Base-by-base conservation (phyloP, 208 protist species). In the Blastocrithidia nonstop region DNA sequence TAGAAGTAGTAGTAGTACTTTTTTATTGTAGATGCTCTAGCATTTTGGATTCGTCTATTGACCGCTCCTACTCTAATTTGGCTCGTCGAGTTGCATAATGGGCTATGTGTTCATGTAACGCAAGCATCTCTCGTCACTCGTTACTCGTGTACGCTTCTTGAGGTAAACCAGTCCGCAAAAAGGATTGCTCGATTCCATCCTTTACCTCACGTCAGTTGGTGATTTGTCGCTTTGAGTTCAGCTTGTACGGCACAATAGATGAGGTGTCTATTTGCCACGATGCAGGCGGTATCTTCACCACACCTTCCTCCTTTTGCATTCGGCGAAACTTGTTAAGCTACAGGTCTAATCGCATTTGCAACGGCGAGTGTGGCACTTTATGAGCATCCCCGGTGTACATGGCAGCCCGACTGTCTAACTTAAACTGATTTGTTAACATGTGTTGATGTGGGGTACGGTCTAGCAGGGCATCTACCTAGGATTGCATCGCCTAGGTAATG, bases 181-280 rank as follows among this genome's bases (percentile, higher is more conserved):
- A 93, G 2, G 78, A 86, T 40, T 68, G 53, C 62, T 93, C 84
- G 48, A 93, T 82, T 19, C 79, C 76, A 22, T 61, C 63, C 61
- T 88, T 93, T 39, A 93, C 84, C 41, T 78, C 79, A 2, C 84
- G 68, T 80, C 84, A 93, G 61, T 93, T 93, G 16, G 62, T 66
- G 21, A 93, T 58, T 29, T 51, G 71, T 43, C 66, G 71, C 16
- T 81, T 58, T 16, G 55, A 51, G 59, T 89, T 67, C 17, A 87
- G 29, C 41, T 81, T 76, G 59, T 93, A 93, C 22, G 75, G 79
- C 35, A 88, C 78, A 35, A 93, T 77, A 8, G 70, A 53, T 35
- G 54, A 55, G 7, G 71, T 81, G 49, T 86, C 71, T 4, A 89
- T 24, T 21, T 50, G 53, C 84, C 84, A 93, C 28, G 48, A 38